Evolutionary conservation across 2,329 filamentous ascomycete genomes (phyloP), one percentile per base, ranked within the genome.

Genomic region (Rosellinia necatrix): DNA sequence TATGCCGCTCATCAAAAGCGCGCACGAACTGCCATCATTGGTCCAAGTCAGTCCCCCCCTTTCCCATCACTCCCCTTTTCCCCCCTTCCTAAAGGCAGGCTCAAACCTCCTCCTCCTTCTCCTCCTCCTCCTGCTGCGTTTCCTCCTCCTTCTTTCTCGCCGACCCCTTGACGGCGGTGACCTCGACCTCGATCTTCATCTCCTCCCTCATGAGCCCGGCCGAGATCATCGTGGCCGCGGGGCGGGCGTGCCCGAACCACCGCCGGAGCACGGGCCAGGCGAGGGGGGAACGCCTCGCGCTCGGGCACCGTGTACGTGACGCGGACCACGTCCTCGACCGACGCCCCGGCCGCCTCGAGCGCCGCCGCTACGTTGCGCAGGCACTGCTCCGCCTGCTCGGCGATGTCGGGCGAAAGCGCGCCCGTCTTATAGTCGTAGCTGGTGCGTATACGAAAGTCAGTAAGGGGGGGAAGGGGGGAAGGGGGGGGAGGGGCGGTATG

Each of bases 111-210:
- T 7, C n/a, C 15, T 8, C 22, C 34, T 17, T 12, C 12, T 24
- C 10, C 12, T 4, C 15, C n/a, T n/a, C 35, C 25, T 35, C 27
- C 8, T n/a, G n/a, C n/a, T n/a, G n/a, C n/a, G n/a, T n/a, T n/a
- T 21, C 41, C 2, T 44, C 41, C 19, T 35, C 53, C 40, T 42
- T 19, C 38, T 54, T 37, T 42, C 52, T 55, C 13, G 49, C 57
- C 27, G 55, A 59, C 7, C 59, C 59, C 49, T 29, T 57, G 3
- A 61, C 41, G 10, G 56, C 59, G 22, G 59, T 60, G 24, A 61
- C 56, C 53, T 61, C 52, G 24, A 61, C 34, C 53, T 61, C 59
- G 17, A 61, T 54, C 56, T 44, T 40, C 53, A 61, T 60, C 52
- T 57, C 53, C 37, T 59, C 53, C 40, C 25, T 48, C 56, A 61